Evolutionary conservation across 129 eudicot species (phyloP).

Genomic region (Erigeron canadensis): DNA sequence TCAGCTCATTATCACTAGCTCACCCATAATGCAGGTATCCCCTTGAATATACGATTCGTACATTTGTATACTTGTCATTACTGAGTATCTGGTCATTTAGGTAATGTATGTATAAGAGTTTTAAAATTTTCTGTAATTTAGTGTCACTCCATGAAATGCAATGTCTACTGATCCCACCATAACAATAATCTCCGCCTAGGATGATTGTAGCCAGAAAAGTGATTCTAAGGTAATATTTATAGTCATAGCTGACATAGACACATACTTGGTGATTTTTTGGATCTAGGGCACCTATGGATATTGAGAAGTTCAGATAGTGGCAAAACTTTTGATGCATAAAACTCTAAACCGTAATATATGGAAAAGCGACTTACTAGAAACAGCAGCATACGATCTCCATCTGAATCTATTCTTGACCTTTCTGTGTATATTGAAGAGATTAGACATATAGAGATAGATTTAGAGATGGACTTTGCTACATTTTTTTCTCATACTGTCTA

Average conservation of each 20-base stretch:
- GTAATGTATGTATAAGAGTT: not conserved
- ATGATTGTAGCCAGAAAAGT: not conserved
- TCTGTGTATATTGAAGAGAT: not conserved
- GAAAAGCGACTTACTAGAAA: not conserved
- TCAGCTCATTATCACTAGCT: conserved; percentile 17
- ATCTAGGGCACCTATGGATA: too few species aligned
- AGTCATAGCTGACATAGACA: not conserved
- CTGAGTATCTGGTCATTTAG: not conserved
- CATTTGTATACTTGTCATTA: not conserved
- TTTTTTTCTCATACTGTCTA: conserved; percentile 11
- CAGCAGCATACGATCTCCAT: not conserved
- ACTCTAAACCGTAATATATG: not conserved
- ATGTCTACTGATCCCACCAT: too few species aligned
- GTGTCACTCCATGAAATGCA: not conserved
- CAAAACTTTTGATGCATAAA: not conserved
- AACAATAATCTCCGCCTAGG: not conserved
- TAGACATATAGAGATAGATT: not conserved
- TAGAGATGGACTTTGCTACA: conserved; percentile 9
- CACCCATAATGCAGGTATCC: conserved; percentile 16
- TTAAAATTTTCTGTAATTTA: not conserved
- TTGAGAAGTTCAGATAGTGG: not conserved
- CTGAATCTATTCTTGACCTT: not conserved
- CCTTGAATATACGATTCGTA: not conserved
- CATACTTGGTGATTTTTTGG: not conserved
- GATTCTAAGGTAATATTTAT: too few species aligned